These are phyloP conservation scores for Mixia osmundae DNA, from an alignment of 1,284 basidiomycete species.

Conservation along the genomic window DNA sequence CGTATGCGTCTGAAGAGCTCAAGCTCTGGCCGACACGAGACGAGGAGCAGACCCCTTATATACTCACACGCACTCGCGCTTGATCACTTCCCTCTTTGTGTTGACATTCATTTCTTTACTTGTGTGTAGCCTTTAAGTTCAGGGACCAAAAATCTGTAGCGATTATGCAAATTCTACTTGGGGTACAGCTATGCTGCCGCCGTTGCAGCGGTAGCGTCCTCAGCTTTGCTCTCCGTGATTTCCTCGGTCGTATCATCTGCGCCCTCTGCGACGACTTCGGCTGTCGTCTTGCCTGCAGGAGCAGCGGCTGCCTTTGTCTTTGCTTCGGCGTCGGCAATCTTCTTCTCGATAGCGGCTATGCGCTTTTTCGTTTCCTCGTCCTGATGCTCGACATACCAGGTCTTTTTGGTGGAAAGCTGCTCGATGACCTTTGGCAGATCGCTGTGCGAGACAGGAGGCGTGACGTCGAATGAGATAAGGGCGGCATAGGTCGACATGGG, in stretches of 20 bases:
- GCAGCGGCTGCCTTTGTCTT: not conserved
- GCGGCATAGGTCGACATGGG: conserved; percentile 69
- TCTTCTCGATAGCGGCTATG: conserved; percentile 28
- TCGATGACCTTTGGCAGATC: conserved; percentile 69
- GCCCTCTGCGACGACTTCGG: no score
- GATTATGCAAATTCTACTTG: no score
- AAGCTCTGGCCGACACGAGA: no score
- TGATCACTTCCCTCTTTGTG: no score
- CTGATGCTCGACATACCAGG: conserved; percentile 58
- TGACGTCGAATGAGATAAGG: conserved; percentile 67
- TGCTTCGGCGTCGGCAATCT: conserved; percentile 19
- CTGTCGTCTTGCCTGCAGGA: conserved; percentile 1
- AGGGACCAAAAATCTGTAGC: no score
- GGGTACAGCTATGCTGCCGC: no score
- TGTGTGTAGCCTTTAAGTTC: no score
- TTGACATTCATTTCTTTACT: no score
- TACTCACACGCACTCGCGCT: no score
- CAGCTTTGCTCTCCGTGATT: conserved; percentile 3
- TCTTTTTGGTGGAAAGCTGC: conserved; percentile 79
- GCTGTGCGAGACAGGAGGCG: conserved; percentile 50
- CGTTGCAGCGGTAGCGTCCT: conserved; percentile 3
- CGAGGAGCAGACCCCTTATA: no score
- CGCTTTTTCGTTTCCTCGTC: conserved; percentile 36
- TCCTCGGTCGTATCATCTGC: conserved; percentile 6
- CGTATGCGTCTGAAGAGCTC: no score